Evolutionary conservation across 1,139 yeast species (phyloP), one percentile per base, ranked within the genome.

Genomic region (Saccharomyces hybrid): DNA sequence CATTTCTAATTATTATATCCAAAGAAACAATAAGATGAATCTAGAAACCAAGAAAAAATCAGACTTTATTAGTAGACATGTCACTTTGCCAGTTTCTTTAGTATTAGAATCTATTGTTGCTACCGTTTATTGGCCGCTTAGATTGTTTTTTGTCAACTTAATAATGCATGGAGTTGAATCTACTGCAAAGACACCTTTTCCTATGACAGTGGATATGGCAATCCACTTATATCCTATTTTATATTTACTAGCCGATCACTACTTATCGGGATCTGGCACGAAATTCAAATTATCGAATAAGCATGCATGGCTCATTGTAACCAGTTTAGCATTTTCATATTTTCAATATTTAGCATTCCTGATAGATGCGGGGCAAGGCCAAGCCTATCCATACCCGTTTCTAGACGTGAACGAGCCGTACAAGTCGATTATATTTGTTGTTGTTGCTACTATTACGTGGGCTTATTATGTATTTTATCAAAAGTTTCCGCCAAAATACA

Each of bases 381-480:
- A 80, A 8, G 73, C 71, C 2, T 84, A 80, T 62, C 93, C 93
- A 0, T 85, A 85, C 64, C 85, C 83, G 11, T 85, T 85, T 63
- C 70, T 85, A 65, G 79, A 83, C 62, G 84, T 79, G 9, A 72
- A 71, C 7, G 77, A 73, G 32, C 69, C 70, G 4, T 66, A 69
- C 31, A 73, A 86, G 55, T 67, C 73, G 2, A 56, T 74, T 20
- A 78, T 84, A n/a, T 84, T 84, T 64, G 70, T 65, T 1, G 62
- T 71, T 7, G 79, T 84, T 14, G 80, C 81, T 0, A 55, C 74
- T 4, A 61, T 77, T 16, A 84, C 81, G 0, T 80, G 73, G 58
- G 52, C 60, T 7, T 62, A 64, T 53, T 72, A 66, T 54, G 50
- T 56, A 9, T 5, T 58, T 3, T 64, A 68, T 53, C 68, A 67